phyloP scores from a whole-genome alignment of 345 rosid genomes.

The Ceriops zippeliana region DNA sequence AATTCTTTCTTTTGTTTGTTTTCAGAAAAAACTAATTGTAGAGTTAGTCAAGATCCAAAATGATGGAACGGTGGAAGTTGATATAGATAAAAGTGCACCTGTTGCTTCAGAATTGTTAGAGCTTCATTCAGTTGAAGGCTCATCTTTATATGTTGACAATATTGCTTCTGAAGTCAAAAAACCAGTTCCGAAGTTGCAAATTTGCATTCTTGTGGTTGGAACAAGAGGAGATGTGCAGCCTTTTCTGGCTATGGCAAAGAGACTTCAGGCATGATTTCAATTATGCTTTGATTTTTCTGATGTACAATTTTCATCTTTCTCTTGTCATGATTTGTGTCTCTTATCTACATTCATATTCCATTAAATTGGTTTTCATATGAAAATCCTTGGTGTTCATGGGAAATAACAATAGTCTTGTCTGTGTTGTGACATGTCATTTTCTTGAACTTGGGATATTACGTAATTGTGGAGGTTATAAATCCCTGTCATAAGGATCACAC shows the following conservation, averaged over 20 bases:
- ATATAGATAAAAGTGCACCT: slow-evolving; percentile 54
- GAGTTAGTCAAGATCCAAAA: slow-evolving; percentile 86
- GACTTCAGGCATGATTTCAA: slow-evolving; percentile 70
- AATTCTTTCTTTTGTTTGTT: slow-evolving; percentile 8
- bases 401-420: neutral
- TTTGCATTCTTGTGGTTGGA: slow-evolving; percentile 89
- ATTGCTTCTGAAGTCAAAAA: slow-evolving; percentile 39
- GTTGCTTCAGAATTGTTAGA: slow-evolving; percentile 81
- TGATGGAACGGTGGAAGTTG: slow-evolving; percentile 94
- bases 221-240: slow-evolving; percentile 99
- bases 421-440: neutral
- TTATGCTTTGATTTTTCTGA: slow-evolving; percentile 8
- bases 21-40: slow-evolving; percentile 76
- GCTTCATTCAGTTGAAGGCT: slow-evolving; percentile 52
- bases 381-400: neutral
- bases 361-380: neutral
- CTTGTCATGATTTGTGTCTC: neutral
- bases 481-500: neutral
- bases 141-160: slow-evolving; percentile 40
- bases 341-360: neutral
- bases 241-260: slow-evolving; percentile 89
- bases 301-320: slow-evolving; percentile 4
- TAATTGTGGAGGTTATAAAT: neutral
- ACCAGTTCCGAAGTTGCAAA: slow-evolving; percentile 69
- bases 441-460: neutral